Evolutionary conservation across 495 filamentous ascomycete genomes (phyloP).

Genomic region (Pseudoneurospora amorphoporcata): DNA sequence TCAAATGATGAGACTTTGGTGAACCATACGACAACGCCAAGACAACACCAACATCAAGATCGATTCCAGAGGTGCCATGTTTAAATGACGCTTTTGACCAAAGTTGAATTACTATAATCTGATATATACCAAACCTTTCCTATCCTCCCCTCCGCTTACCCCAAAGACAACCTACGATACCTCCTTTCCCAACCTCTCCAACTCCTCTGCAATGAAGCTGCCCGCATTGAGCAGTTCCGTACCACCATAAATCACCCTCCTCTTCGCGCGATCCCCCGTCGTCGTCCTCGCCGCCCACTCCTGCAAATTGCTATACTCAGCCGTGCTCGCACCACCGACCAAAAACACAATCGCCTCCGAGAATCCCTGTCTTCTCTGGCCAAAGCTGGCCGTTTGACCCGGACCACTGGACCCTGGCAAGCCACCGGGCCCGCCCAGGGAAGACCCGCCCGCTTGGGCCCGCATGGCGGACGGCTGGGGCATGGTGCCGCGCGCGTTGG

Average conservation of each 20-base stretch:
- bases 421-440: conserved; percentile 28
- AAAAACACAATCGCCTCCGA: conserved; percentile 95
- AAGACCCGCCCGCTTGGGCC: conserved; percentile 15
- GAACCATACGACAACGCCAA: neutral
- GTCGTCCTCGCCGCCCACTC: conserved; percentile 82
- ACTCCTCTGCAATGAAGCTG: conserved; percentile 72
- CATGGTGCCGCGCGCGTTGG: conserved; percentile 90
- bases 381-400: conserved; percentile 80
- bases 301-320: conserved; percentile 96
- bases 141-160: neutral
- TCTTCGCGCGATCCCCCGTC: conserved; percentile 42
- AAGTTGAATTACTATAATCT: neutral
- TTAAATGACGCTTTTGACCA: neutral
- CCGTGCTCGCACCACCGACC: conserved; percentile 95
- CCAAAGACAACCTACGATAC: conserved; percentile 17
- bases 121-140: neutral
- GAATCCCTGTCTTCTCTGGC: conserved; percentile 86
- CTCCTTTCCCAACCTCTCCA: conserved; percentile 62
- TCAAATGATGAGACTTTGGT: neutral
- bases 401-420: conserved; percentile 35
- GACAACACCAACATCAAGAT: neutral
- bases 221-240: conserved; percentile 87
- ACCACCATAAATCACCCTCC: conserved; percentile 88
- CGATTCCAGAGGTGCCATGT: neutral
- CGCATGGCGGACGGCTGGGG: conserved; percentile 54